Evolutionary conservation across 495 filamentous ascomycete genomes (phyloP), one percentile per base, ranked within the genome.

Genomic region (Oleoguttula mirabilis): DNA sequence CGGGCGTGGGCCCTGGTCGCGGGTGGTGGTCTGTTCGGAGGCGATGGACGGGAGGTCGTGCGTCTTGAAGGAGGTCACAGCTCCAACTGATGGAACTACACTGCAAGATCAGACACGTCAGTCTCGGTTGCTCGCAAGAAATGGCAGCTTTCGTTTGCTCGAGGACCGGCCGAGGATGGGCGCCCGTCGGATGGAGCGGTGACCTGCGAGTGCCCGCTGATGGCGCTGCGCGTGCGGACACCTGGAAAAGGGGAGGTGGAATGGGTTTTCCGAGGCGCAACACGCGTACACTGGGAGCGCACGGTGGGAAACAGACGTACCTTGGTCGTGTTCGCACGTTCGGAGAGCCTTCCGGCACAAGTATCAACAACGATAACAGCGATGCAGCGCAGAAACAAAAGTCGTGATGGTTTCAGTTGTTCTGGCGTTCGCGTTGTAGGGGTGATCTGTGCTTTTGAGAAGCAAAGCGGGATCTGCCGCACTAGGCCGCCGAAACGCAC

Each of bases 21-120:
- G n/a, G n/a, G n/a, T n/a, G n/a, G 36, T 50, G 43, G 48, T 51
- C 48, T 51, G 48, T 51, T 47, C 48, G 47, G 36, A 39, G 40
- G 47, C 41, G 41, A 41, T 35, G 31, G 43, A 25, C 49, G 49
- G 45, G 49, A 48, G 49, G 34, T 39, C 44, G 49, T 43, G 43
- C 49, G 43, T 50, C 41, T 50, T 39, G 45, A 43, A 35, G 47
- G 36, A 51, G 49, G 49, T 52, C 49, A 47, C 49, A 52, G 49
- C 49, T 43, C 25, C 32, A 31, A 43, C 11, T 28, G 47, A 30
- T 28, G 38, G 11, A 41, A 20, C 27, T 17, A 48, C 28, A 41
- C 32, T 25, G 21, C 19, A n/a, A 20, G 2, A 25, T 20, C 19
- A 8, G 31, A 46, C 43, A 40, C 43, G 43, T 46, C 36, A 46